Evolutionary conservation across 2,329 filamentous ascomycete genomes (phyloP).

Genomic region (Scortechinia acanthostroma): DNA sequence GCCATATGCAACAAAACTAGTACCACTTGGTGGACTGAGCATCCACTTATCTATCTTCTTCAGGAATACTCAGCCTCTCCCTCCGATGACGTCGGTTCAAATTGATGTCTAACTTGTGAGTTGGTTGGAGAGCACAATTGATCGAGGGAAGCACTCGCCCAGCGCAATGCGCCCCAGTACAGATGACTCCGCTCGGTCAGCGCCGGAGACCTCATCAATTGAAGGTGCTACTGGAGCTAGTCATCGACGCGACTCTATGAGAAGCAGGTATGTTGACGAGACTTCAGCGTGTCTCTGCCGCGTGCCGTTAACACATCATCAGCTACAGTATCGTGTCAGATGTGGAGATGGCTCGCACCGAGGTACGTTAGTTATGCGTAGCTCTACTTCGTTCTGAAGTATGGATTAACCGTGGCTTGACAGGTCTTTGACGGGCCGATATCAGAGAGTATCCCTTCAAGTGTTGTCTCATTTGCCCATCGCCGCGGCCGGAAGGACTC

Average conservation of each 20-base stretch:
- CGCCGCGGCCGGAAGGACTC: constrained; percentile 76
- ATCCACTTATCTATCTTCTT: no score
- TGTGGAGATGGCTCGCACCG: constrained; percentile 97
- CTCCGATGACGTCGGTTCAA: no score
- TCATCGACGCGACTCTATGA: not conserved
- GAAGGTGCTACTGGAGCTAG: no score
- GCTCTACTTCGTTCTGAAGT: not conserved
- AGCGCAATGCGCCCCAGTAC: no score
- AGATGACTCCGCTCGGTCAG: no score
- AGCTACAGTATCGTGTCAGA: constrained; percentile 79
- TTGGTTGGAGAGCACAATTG: no score
- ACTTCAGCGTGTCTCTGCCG: constrained; percentile 43
- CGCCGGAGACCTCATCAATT: no score
- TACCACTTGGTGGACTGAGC: no score
- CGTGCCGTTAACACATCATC: constrained; percentile 62
- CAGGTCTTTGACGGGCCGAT: constrained; percentile 83
- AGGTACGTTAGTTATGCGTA: constrained; percentile 42
- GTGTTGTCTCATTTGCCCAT: constrained; percentile 84
- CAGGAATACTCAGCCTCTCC: no score
- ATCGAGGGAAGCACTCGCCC: no score
- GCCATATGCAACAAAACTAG: no score
- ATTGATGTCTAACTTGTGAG: no score
- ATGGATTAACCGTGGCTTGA: constrained; percentile 1
- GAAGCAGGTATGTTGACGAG: not conserved
- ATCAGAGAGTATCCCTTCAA: constrained; percentile 91